Evolutionary conservation across 768 basidiomycete genomes (phyloP).

Genomic region (Mycena rosella): DNA sequence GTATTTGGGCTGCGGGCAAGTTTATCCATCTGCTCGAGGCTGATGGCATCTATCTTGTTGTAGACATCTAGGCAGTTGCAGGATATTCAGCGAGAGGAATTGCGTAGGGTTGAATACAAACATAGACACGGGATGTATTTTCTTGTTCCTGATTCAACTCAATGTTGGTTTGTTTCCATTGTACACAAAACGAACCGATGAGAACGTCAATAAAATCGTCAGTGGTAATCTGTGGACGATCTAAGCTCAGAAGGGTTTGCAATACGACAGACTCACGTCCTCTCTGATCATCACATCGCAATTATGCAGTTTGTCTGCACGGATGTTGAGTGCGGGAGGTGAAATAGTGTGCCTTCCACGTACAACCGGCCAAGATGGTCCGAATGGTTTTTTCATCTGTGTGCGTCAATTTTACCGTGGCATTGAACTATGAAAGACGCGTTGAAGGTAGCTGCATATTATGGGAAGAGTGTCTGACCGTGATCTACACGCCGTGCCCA

Average conservation of each 20-base stretch:
- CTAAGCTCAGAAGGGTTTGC: background rate
- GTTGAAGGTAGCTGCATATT: background rate
- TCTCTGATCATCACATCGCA: conserved; percentile 99
- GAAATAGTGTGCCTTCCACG: conserved; percentile 40
- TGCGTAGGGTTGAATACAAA: conserved; percentile 49
- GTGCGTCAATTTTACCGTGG: conserved; percentile 93
- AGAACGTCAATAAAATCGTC: conserved; percentile 99
- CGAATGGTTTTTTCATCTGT: conserved; percentile 97
- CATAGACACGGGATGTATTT: conserved; percentile 97
- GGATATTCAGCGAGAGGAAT: background rate
- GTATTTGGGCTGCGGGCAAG: conserved; percentile 85
- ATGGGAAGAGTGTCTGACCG: conserved; percentile 55
- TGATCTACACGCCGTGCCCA: conserved; percentile 65
- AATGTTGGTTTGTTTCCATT: background rate
- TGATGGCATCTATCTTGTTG: conserved; percentile 96
- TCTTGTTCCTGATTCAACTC: conserved; percentile 73
- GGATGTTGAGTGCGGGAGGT: conserved; percentile 1
- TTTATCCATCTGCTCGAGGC: conserved; percentile 85
- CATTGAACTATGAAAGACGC: conserved; percentile 69
- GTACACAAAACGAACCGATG: conserved; percentile 68
- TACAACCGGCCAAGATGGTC: conserved; percentile 91
- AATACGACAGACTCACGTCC: conserved; percentile 70
- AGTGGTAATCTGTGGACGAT: conserved; percentile 78
- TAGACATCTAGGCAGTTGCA: conserved; percentile 76
- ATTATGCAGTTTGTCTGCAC: conserved; percentile 86